A percentile compares a stretch with the other conserved stretches of the same genome.
Conservation (phyloP, 257 asterid genomes). For the Thymus quinquecostatus region DNA sequence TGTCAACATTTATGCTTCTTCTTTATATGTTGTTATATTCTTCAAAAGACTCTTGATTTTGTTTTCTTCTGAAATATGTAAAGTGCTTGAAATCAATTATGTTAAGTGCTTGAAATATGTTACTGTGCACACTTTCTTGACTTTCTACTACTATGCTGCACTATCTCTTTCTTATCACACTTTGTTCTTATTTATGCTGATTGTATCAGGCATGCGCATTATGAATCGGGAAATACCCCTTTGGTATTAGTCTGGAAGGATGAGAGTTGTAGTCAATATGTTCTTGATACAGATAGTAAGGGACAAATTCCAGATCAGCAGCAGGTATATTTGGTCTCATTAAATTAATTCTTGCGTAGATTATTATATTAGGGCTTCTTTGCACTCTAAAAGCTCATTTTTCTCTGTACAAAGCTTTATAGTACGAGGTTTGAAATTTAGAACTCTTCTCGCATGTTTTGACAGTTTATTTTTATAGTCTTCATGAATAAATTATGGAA, state of each 20-base stretch:
- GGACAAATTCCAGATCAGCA: slow-evolving; percentile 88
- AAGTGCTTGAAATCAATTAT: background rate
- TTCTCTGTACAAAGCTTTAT: slow-evolving; percentile 8
- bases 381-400: background rate
- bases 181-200: slow-evolving; percentile 11
- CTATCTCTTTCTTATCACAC: slow-evolving; percentile 1
- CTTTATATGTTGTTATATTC: background rate
- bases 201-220: slow-evolving; percentile 84
- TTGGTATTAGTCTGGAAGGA: slow-evolving; percentile 93
- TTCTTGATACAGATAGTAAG: slow-evolving; percentile 84
- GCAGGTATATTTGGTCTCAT: slow-evolving; percentile 53
- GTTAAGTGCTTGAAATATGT: background rate
- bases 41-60: background rate
- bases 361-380: background rate
- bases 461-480: background rate
- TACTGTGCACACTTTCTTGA: background rate
- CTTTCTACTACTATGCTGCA: background rate
- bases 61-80: background rate
- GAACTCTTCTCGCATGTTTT: background rate
- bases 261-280: slow-evolving; percentile 80
- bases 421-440: slow-evolving; percentile 14
- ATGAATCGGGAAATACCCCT: slow-evolving; percentile 92
- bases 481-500: slow-evolving; percentile 19
- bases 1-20: background rate
- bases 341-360: background rate